Evolutionary conservation across 108 stramenopile genomes (phyloP).

Genomic region (Pseudonitzschia pungens): DNA sequence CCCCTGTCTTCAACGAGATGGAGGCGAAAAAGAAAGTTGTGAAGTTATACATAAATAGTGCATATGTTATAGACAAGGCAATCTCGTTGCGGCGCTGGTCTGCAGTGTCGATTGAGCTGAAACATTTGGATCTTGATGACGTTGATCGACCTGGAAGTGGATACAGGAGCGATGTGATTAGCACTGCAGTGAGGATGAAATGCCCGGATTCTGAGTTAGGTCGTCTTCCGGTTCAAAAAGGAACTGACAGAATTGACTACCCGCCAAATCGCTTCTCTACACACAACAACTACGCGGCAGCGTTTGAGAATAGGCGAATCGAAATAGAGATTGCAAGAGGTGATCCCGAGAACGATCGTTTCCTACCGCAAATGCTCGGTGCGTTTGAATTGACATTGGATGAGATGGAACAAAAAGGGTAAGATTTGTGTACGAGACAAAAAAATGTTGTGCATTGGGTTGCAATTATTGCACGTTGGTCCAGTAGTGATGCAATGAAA

Average conservation of each 20-base stretch:
- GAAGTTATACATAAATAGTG: slow-evolving; percentile 2
- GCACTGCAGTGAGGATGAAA: neutral
- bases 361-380: slow-evolving; percentile 8
- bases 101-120: neutral
- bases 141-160: neutral
- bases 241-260: neutral
- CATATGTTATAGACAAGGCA: slow-evolving; percentile 3
- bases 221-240: neutral
- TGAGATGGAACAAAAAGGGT: slow-evolving; percentile 5
- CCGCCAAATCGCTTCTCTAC: neutral
- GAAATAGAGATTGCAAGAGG: slow-evolving; percentile 1
- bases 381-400: neutral
- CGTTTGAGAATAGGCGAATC: slow-evolving; percentile 3
- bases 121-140: neutral
- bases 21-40: slow-evolving; percentile 17
- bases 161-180: slow-evolving; percentile 2
- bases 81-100: neutral
- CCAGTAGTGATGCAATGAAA: neutral
- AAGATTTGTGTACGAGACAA: neutral
- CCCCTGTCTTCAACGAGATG: neutral
- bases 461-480: neutral
- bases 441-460: neutral
- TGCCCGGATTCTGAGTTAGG: neutral
- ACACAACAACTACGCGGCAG: neutral
- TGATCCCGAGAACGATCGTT: neutral